Evolutionary conservation across 805 yeast species (phyloP).

Genomic region (Brettanomyces sp.): DNA sequence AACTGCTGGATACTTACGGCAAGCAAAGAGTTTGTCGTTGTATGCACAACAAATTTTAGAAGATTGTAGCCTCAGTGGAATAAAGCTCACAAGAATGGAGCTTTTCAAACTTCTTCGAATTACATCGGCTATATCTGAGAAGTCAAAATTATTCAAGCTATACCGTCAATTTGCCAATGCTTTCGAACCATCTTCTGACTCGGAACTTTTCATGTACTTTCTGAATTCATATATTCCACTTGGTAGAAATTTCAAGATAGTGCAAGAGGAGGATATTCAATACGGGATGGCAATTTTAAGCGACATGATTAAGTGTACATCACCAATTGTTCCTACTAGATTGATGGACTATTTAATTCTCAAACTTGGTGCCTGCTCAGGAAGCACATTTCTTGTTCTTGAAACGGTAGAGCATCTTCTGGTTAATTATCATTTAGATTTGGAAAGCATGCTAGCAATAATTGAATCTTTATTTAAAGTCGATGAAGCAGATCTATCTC

Average conservation of each 20-base stretch:
- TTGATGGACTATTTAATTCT: neutral
- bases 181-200: neutral
- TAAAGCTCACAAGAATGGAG: constrained; percentile 1
- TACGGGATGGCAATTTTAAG: neutral
- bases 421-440: neutral
- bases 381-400: neutral
- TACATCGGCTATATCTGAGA: neutral
- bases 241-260: neutral
- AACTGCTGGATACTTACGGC: neutral
- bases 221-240: neutral
- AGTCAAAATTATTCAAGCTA: neutral
- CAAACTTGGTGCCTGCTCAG: neutral
- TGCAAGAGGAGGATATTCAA: neutral
- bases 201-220: constrained; percentile 1
- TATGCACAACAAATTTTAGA: neutral
- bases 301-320: neutral
- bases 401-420: constrained; percentile 1
- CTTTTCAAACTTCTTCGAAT: neutral
- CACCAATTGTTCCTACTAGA: neutral
- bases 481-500: neutral
- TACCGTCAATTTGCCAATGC: neutral
- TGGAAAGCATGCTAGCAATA: neutral
- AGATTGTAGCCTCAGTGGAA: neutral
- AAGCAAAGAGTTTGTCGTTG: neutral
- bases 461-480: neutral